Conservation (phyloP, 2,329 filamentous ascomycete genomes). For the Sclerotinia glacialis region DNA sequence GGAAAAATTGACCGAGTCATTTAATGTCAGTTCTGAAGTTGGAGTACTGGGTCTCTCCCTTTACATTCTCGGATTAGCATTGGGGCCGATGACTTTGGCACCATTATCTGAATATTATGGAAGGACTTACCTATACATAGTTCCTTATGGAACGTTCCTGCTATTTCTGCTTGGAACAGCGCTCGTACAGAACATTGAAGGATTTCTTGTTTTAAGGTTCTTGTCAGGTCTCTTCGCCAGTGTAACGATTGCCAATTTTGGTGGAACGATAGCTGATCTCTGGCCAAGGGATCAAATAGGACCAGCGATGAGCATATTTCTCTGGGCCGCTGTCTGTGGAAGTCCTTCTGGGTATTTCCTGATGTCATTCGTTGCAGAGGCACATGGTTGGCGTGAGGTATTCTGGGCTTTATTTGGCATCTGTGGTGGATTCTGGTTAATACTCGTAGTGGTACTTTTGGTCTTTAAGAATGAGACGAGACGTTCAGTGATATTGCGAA, state of each 20-base stretch:
- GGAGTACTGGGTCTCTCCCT: slow-evolving; percentile 47
- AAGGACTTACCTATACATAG: slow-evolving; percentile 44
- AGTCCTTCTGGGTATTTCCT: slow-evolving; percentile 41
- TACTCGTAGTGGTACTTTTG: slow-evolving; percentile 20
- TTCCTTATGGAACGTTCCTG: slow-evolving; percentile 51
- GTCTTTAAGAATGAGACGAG: slow-evolving; percentile 22
- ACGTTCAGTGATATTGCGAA: slow-evolving; percentile 21
- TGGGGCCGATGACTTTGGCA: slow-evolving; percentile 40
- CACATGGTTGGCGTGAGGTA: slow-evolving; percentile 21
- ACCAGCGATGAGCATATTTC: slow-evolving; percentile 42
- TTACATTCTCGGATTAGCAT: slow-evolving; percentile 48
- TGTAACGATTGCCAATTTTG: slow-evolving; percentile 43
- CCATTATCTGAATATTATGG: slow-evolving; percentile 45
- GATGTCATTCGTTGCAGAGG: slow-evolving; percentile 25
- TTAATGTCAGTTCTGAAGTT: slow-evolving; percentile 43
- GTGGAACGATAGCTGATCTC: slow-evolving; percentile 38
- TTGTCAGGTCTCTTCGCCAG: slow-evolving; percentile 47
- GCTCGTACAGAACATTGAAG: slow-evolving; percentile 43
- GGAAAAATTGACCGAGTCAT: slow-evolving; percentile 44
- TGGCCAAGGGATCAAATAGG: slow-evolving; percentile 32
- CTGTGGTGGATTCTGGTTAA: slow-evolving; percentile 25
- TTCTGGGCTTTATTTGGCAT: slow-evolving; percentile 28
- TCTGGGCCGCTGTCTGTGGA: slow-evolving; percentile 46
- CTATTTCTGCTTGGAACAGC: slow-evolving; percentile 46
- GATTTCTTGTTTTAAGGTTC: slow-evolving; percentile 45